Base-by-base conservation (phyloP, 306 rosid genomes). In the Quercus dentata region DNA sequence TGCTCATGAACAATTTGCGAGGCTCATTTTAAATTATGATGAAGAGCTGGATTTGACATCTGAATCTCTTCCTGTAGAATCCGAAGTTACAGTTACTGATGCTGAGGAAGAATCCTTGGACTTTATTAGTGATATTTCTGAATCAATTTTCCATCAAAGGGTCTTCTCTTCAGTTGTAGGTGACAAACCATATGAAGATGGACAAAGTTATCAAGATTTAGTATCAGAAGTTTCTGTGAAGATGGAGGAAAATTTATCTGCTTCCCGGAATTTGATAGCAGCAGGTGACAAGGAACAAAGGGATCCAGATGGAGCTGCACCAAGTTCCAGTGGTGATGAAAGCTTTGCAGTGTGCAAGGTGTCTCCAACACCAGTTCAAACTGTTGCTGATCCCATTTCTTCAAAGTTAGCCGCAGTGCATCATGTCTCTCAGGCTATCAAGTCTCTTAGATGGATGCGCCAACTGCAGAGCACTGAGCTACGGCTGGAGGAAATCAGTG, bases 371-470 rank as follows among this genome's bases (percentile, higher is more conserved):
- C 72, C 92, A 83, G 92, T 90, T 82, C 97, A 90, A 79, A 87
- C 91, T n/a, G 90, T 91, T 74, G 87, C 97, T 71, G 99, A 91
- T 88, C 99, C 97, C 79, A 89, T 94, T 80, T 94, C 97, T 69
- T 88, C 97, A 11, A 94, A 91, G 86, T 85, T 94, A 59, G 97
- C 97, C 62, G 99, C 99, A 20, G 91, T 94, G 72, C 99, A 94
- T 87, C 99, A 94, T 84, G 95, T 94, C 84, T 94, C 97, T 75
- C 99, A 91, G 86, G 99, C 99, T 71, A 94, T 94, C 70, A 94
- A 94, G 86, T 94, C 99, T 83, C 89, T 94, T 69, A 86, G 97
- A 84, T 90, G 94, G 97, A 90, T 90, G 95, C 94, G 97, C 75
- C 94, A 91, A 86, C 89, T 91, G 78, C 99, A 92, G 79, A 87